Conservation (phyloP, 495 filamentous ascomycete species). For the Penicillium macrosclerotiorum region DNA sequence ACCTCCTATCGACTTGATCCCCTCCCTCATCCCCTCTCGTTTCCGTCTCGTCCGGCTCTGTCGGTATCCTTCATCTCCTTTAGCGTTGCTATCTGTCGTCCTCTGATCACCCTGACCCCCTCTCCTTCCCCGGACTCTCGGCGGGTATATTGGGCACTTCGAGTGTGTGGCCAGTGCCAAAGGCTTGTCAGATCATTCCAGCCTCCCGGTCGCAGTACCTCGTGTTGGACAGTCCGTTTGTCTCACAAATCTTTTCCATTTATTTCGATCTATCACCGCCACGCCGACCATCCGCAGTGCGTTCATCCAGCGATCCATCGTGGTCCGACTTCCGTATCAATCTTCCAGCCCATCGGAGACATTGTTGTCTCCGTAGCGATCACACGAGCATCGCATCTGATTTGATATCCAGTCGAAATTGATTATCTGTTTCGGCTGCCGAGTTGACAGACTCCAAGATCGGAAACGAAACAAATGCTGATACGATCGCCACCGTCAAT, state of each 20-base stretch:
- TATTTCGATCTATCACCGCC: background rate
- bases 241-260: background rate
- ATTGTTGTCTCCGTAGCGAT: background rate
- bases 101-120: conserved; percentile 4
- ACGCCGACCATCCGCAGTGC: conserved; percentile 14
- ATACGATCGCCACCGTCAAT: conserved; percentile 11
- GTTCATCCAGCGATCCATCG: conserved; percentile 5
- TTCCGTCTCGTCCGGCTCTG: background rate
- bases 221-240: conserved; percentile 9
- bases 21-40: conserved; percentile 3
- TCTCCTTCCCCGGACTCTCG: conserved; percentile 5
- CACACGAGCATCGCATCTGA: background rate
- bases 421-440: too few relatives aligned
- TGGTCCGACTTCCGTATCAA: background rate
- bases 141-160: conserved; percentile 18
- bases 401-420: background rate
- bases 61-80: background rate
- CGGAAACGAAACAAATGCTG: background rate
- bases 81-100: background rate
- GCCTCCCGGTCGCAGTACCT: conserved; percentile 7
- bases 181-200: conserved; percentile 19
- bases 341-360: background rate
- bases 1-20: background rate
- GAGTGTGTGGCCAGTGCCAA: conserved; percentile 17
- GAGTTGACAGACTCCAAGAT: too few relatives aligned